phyloP scores from a whole-genome alignment of 371 early-diverging fungal genomes.

The Batrachochytrium dendrobatidis region DNA sequence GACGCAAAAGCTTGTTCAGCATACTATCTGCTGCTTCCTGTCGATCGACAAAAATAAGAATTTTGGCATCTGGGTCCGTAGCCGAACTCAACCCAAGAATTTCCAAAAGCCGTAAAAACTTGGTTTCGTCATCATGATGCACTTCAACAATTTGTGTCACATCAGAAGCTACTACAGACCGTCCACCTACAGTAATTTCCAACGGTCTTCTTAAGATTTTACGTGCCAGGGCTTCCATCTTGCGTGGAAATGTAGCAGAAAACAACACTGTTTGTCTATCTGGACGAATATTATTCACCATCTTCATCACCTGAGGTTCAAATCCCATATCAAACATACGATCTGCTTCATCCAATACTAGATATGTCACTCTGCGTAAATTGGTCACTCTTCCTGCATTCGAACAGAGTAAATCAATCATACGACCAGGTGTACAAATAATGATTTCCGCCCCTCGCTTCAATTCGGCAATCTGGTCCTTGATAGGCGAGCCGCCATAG shows the following conservation, averaged over 20 bases:
- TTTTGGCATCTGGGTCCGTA: slow-evolving; percentile 8
- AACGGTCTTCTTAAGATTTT: slow-evolving; percentile 83
- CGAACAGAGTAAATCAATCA: slow-evolving; percentile 98
- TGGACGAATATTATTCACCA: slow-evolving; percentile 94
- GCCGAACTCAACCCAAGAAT: slow-evolving; percentile 73
- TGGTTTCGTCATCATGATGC: slow-evolving; percentile 74
- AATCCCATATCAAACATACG: slow-evolving; percentile 94
- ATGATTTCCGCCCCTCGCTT: slow-evolving; percentile 98
- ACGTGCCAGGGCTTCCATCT: slow-evolving; percentile 95
- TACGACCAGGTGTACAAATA: slow-evolving; percentile 98
- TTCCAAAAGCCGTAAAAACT: slow-evolving; percentile 80
- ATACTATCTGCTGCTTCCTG: slow-evolving; percentile 92
- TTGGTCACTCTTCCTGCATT: slow-evolving; percentile 94
- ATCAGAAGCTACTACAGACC: slow-evolving; percentile 80
- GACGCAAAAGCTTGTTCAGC: slow-evolving; percentile 70
- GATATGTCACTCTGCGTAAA: slow-evolving; percentile 84
- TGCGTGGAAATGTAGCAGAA: slow-evolving; percentile 94
- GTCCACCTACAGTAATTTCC: slow-evolving; percentile 92
- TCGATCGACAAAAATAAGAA: slow-evolving; percentile 90
- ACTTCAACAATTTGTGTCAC: slow-evolving; percentile 89
- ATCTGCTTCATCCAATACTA: slow-evolving; percentile 95
- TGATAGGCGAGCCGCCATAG: slow-evolving; percentile 97
- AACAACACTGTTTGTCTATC: slow-evolving; percentile 88
- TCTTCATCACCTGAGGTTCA: slow-evolving; percentile 95
- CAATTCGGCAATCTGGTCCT: slow-evolving; percentile 96